Conservation (phyloP, 345 rosid genomes). For the Lagerstroemia speciosa region DNA sequence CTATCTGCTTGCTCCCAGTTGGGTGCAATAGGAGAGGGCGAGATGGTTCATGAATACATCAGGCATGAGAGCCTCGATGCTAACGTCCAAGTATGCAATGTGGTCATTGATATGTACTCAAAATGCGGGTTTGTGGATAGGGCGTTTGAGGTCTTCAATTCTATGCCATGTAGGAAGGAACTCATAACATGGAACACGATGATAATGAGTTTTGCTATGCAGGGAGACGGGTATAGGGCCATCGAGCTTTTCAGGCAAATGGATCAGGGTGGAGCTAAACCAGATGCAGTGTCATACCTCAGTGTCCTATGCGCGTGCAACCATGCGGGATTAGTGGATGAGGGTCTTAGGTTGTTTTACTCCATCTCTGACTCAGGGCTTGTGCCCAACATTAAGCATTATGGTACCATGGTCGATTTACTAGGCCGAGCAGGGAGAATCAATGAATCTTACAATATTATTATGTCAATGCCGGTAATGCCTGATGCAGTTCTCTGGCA, state of each 20-base stretch:
- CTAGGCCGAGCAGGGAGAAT: constrained; percentile 72
- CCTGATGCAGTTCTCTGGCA: constrained; percentile 79
- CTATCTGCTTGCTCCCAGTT: constrained; percentile 70
- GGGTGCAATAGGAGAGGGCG: constrained; percentile 65
- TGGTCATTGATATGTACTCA: constrained; percentile 69
- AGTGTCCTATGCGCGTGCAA: constrained; percentile 67
- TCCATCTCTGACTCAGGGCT: constrained; percentile 42
- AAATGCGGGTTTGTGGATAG: constrained; percentile 73
- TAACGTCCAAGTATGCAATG: constrained; percentile 58
- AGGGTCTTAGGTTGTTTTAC: constrained; percentile 50
- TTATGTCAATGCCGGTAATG: constrained; percentile 49
- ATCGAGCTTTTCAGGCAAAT: constrained; percentile 51
- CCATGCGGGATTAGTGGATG: constrained; percentile 75
- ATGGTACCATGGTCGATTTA: constrained; percentile 76
- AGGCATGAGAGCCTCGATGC: constrained; percentile 42
- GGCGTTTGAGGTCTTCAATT: constrained; percentile 49
- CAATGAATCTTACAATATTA: constrained; percentile 53
- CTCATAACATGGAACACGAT: constrained; percentile 84
- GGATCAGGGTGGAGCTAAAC: constrained; percentile 31
- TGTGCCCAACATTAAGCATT: constrained; percentile 59
- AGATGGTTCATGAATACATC: constrained; percentile 36
- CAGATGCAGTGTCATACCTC: constrained; percentile 59
- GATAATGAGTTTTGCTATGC: constrained; percentile 78
- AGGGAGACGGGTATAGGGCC: constrained; percentile 61
- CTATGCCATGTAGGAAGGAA: constrained; percentile 34